phyloP scores from a whole-genome alignment of 2,329 filamentous ascomycete genomes.

The Meredithiella fracta region DNA sequence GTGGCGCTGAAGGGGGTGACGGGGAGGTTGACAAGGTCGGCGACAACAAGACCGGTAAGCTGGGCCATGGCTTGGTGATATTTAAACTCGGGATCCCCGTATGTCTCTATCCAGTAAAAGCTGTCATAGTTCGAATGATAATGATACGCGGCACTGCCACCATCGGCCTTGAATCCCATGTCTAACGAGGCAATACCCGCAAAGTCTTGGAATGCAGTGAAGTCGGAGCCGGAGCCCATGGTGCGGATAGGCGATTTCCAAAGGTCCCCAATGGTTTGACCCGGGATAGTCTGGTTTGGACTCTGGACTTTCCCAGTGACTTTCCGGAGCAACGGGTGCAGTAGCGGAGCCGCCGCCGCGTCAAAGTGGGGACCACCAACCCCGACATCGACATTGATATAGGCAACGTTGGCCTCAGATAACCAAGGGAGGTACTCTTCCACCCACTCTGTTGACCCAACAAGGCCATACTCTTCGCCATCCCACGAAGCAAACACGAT shows the following conservation, averaged over 20 bases:
- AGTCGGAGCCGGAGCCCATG: constrained; percentile 59
- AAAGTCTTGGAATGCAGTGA: constrained; percentile 58
- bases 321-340: constrained; percentile 57
- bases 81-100: constrained; percentile 51
- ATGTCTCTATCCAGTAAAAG: constrained; percentile 75
- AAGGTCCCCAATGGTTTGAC: constrained; percentile 54
- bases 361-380: constrained; percentile 47
- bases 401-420: constrained; percentile 54
- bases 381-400: constrained; percentile 73
- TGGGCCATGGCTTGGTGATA: constrained; percentile 54
- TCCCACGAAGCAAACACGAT: constrained; percentile 81
- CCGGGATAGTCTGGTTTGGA: constrained; percentile 57
- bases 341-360: constrained; percentile 53
- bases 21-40: constrained; percentile 43
- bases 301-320: constrained; percentile 47
- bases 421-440: constrained; percentile 81
- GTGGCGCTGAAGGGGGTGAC: constrained; percentile 48
- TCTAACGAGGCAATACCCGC: constrained; percentile 51
- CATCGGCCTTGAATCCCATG: constrained; percentile 36
- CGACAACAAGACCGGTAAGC: constrained; percentile 44
- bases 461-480: constrained; percentile 68
- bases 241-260: constrained; percentile 47
- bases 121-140: constrained; percentile 90
- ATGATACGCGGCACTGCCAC: constrained; percentile 45
- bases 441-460: constrained; percentile 86